Conservation (phyloP, 1,139 yeast genomes). For the Nadsonia starkeyi-henricii region DNA sequence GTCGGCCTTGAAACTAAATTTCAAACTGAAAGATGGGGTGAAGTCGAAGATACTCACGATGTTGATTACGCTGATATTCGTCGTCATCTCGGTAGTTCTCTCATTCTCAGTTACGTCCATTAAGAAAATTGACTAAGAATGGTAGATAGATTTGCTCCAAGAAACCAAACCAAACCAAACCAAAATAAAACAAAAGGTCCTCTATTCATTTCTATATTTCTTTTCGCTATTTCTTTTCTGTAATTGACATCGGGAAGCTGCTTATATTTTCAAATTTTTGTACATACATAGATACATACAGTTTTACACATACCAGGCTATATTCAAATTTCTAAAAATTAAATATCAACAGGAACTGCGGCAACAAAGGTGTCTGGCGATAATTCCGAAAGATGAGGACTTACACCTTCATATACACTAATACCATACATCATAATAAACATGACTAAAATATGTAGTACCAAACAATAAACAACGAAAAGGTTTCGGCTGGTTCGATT, state of each 20-base stretch:
- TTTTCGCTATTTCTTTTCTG: too few relatives aligned
- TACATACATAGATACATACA: background rate
- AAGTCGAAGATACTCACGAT: constrained; percentile 96
- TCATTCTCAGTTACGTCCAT: constrained; percentile 35
- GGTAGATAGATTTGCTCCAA: background rate
- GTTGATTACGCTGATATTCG: constrained; percentile 83
- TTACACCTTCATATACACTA: background rate
- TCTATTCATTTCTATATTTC: too few relatives aligned
- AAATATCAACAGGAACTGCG: background rate
- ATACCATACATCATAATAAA: constrained; percentile 22
- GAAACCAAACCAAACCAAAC: too few relatives aligned
- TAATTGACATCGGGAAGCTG: too few relatives aligned
- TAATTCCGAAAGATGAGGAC: background rate
- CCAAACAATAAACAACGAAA: constrained; percentile 59
- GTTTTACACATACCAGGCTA: background rate
- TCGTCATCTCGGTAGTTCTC: constrained; percentile 70
- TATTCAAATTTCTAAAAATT: background rate
- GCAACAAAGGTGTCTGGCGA: background rate
- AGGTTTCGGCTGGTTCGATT: constrained; percentile 60
- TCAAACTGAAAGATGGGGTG: constrained; percentile 92
- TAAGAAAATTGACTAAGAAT: constrained; percentile 2
- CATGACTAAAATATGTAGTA: constrained; percentile 64
- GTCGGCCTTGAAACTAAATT: constrained; percentile 71
- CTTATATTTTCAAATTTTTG: background rate
- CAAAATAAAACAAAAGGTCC: too few relatives aligned